Base-by-base conservation (phyloP, 1,284 basidiomycete genomes). In the Xerocomus minutiporus region DNA sequence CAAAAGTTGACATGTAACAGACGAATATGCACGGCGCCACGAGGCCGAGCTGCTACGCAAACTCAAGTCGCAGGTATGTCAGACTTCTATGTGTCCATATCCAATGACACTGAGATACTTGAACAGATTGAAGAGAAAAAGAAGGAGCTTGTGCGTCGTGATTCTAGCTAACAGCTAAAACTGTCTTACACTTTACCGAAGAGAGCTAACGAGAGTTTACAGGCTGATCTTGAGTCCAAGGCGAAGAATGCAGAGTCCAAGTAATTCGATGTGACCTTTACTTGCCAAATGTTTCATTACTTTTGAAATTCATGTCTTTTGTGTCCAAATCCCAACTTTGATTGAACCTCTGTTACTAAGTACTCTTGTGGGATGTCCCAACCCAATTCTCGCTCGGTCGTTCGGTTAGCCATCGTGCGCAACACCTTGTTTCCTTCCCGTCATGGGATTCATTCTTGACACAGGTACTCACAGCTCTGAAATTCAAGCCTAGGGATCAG, bases 31-130 rank as follows among this genome's bases (percentile, higher is more conserved):
- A 54, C 80, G 77, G 54, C 65, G 73, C 59, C 80, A 81, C 54
- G 85, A 87, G 53, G 61, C 65, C 17, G 76, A 75, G 61, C 73
- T 80, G 56, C 60, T 88, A 44, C 71, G 75, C 65, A 86, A 85
- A 66, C 64, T 88, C 61, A 77, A 65, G 66, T 71, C 70, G 23
- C 59, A 81, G 74, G 87, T 86, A 53, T 38, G 79, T n/a, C 8
- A 4, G n/a, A 32, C 4, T 17, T 6, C 32, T 13, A 11, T 23
- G 50, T 28, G 15, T 48, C 31, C 8, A 23, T 25, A 11, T 41
- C 38, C 9, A 11, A 12, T 23, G 5, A 45, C 20, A 44, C 41
- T 54, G 40, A 66, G 4, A 25, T 15, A 13, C 46, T 47, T 44
- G 23, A 49, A 17, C 48, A 86, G 84, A 79, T 86, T 53, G 77